Evolutionary conservation across 2,329 filamentous ascomycete species (phyloP), one percentile per base, ranked within the genome.

Genomic region (Colletotrichum sp.): DNA sequence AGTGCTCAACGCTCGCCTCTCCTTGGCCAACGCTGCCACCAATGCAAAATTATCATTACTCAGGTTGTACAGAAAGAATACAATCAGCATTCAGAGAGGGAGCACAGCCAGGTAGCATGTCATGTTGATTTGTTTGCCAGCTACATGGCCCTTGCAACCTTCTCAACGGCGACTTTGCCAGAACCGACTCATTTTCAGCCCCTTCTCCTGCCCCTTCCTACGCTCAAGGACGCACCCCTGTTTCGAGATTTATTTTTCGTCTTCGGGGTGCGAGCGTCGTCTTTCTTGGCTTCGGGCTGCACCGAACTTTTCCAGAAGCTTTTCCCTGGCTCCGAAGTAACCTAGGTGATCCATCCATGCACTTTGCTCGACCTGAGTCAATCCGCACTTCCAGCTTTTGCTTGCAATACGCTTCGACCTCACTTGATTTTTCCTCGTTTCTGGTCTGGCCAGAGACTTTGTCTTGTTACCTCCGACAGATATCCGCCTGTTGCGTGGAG

Each of bases 151-250:
- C 36, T 64, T 32, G 52, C n/a, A n/a, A 61, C 11, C 55, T 19
- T n/a, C 27, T 44, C 27, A 49, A 52, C 13, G 59, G 57, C 27
- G 36, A 34, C 55, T 72, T 30, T 25, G 63, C 36, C 55, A 65
- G 34, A 72, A 32, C 68, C 29, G 67, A 68, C 27, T 59, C 22
- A 55, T 64, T 72, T 57, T 57, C 49, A 7, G 30, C 69, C 73
- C 73, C 72, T 55, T 67, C 72, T 66, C 61, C 63, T 61, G 30
- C 72, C 69, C 72, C 69, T 72, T 75, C 73, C 55, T 72, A 72
- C 63, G 32, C 30, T 57, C 19, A 59, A 72, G 27, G 57, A 72
- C 59, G 34, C 69, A 72, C 55, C 69, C 73, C 25, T 75, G 69
- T 75, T 75, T 75, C 73, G 52, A 75, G 52, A 72, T 64, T 30